These are phyloP conservation scores for Lunularia cruciata DNA, from an alignment of 225 moss, liverwort and hornwort genomes.

Conservation along the genomic window DNA sequence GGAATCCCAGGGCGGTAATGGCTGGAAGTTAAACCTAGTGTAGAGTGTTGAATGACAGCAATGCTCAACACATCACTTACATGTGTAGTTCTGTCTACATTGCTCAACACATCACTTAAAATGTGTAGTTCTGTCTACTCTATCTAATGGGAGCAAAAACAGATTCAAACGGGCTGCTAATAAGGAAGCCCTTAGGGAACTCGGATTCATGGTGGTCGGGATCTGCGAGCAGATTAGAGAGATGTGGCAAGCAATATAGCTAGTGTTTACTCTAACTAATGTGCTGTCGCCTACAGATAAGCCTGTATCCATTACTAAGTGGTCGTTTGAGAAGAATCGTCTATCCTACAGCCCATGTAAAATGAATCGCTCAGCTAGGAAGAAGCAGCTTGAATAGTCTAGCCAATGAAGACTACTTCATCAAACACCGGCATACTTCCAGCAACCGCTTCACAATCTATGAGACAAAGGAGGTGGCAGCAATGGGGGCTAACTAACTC, in stretches of 20 bases:
- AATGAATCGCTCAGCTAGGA: not conserved
- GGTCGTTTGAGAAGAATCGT: not conserved
- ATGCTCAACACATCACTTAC: not conserved
- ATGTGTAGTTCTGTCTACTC: no score
- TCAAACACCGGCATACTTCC: conserved; percentile 9
- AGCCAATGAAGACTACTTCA: not conserved
- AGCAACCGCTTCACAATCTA: not conserved
- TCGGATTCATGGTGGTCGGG: not conserved
- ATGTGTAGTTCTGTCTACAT: conserved; percentile 10
- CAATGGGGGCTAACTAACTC: conserved; percentile 3
- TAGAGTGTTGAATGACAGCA: not conserved
- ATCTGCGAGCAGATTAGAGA: not conserved
- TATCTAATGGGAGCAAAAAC: not conserved
- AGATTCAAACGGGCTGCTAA: not conserved
- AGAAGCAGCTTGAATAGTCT: no score
- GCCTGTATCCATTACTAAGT: not conserved
- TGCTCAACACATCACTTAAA: no score
- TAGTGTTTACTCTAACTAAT: not conserved
- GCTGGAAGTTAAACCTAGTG: conserved; percentile 1
- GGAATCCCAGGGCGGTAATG: not conserved
- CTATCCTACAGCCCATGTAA: no score
- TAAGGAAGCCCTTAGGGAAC: not conserved
- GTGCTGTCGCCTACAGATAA: not conserved
- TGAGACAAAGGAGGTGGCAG: not conserved
- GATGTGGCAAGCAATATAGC: not conserved